These are phyloP conservation scores for Phytopythium montanum DNA, from an alignment of 352 stramenopile species.

Conservation along the genomic window DNA sequence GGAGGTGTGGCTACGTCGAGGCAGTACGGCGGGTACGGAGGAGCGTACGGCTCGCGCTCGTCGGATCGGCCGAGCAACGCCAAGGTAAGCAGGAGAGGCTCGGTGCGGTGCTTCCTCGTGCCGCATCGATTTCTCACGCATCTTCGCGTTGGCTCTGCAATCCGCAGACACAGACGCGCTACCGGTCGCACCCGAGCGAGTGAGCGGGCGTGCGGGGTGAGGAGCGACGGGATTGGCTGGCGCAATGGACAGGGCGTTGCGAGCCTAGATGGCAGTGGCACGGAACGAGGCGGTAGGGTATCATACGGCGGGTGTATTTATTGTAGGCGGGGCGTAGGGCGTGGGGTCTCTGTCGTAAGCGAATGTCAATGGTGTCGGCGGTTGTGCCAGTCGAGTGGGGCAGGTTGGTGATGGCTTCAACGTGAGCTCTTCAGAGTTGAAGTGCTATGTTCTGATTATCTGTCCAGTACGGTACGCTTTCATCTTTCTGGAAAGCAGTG, in stretches of 20 bases:
- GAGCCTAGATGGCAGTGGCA: neutral
- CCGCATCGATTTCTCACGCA: neutral
- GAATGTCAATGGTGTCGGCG: neutral
- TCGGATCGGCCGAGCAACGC: conserved; percentile 16
- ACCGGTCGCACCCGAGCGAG: conserved; percentile 1
- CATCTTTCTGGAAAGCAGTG: neutral
- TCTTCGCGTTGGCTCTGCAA: neutral
- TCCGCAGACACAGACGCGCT: conserved; percentile 1
- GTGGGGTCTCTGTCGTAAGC: neutral
- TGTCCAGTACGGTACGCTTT: neutral
- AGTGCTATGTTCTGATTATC: neutral
- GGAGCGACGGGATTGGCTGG: neutral
- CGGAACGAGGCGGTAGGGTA: neutral
- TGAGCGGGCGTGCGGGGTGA: neutral
- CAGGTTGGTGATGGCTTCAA: neutral
- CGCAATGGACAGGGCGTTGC: neutral
- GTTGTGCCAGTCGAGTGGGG: neutral
- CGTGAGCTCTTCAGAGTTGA: neutral
- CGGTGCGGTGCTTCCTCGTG: neutral
- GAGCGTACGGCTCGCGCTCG: conserved; percentile 15
- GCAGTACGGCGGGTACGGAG: conserved; percentile 14
- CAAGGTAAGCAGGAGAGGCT: conserved; percentile 3
- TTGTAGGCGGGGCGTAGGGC: neutral
- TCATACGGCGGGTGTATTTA: conserved; percentile 1
- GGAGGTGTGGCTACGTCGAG: conserved; percentile 1